Percentiles rank a stretch among this genome's conserved stretches.
phyloP scores from a whole-genome alignment of 2,329 filamentous ascomycete genomes.

The Coniochaeta pulveracea region DNA sequence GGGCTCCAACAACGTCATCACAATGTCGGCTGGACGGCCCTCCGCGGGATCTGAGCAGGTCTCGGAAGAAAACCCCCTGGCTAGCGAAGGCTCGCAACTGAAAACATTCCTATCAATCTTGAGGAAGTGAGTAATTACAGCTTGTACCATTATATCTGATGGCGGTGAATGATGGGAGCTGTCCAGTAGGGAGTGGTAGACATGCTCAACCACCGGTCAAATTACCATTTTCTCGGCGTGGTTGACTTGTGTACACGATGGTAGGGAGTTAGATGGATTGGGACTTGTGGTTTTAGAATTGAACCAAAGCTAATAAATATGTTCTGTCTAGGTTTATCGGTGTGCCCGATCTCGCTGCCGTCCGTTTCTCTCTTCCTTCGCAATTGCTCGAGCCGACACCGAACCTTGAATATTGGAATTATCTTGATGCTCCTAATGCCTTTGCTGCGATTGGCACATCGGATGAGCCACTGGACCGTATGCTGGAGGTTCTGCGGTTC shows the following conservation, averaged over 20 bases:
- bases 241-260: neutral
- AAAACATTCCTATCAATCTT: constrained; percentile 81
- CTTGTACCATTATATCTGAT: constrained; percentile 7
- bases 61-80: constrained; percentile 27
- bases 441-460: constrained; percentile 78
- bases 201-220: neutral
- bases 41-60: constrained; percentile 16
- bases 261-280: constrained; percentile 7
- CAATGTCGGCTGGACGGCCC: too few species aligned
- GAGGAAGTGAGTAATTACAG: constrained; percentile 55
- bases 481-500: constrained; percentile 88
- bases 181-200: neutral
- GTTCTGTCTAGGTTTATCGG: constrained; percentile 67
- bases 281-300: constrained; percentile 8
- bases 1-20: constrained; percentile 20
- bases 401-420: constrained; percentile 99
- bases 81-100: constrained; percentile 78
- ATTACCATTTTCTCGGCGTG: neutral
- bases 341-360: constrained; percentile 86
- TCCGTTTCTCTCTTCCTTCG: constrained; percentile 90
- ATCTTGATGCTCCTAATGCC: constrained; percentile 87
- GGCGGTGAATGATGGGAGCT: neutral
- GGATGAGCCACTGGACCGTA: constrained; percentile 81
- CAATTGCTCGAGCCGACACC: constrained; percentile 93
- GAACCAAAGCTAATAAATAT: neutral